phyloP scores from a whole-genome alignment of 1,139 yeast species.

The Geotrichum bryndzae region DNA sequence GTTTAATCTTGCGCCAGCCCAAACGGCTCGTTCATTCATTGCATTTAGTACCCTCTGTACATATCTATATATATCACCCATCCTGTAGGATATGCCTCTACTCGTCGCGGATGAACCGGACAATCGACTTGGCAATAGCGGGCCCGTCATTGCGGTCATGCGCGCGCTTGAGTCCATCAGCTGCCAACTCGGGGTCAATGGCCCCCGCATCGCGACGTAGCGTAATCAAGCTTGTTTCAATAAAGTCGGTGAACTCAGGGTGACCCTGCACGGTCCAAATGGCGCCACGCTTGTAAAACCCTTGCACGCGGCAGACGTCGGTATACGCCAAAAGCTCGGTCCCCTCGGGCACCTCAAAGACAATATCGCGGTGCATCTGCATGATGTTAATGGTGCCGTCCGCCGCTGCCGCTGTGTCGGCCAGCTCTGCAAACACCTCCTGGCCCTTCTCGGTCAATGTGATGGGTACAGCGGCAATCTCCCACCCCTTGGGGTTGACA shows the following conservation, averaged over 20 bases:
- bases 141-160: constrained; percentile 30
- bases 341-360: constrained; percentile 43
- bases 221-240: constrained; percentile 30
- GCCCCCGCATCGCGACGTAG: constrained; percentile 22
- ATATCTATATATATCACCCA: background rate
- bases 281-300: constrained; percentile 42
- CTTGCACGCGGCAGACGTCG: constrained; percentile 59
- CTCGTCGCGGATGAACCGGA: constrained; percentile 28
- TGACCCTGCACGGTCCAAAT: constrained; percentile 80
- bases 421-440: constrained; percentile 29
- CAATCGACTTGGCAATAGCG: constrained; percentile 30
- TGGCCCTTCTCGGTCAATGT: constrained; percentile 39
- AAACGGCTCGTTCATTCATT: background rate
- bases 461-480: constrained; percentile 56
- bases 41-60: background rate
- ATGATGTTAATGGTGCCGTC: constrained; percentile 39
- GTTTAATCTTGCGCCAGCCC: too few relatives aligned
- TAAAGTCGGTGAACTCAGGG: constrained; percentile 61
- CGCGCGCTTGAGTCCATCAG: constrained; percentile 24
- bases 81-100: background rate
- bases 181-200: constrained; percentile 23
- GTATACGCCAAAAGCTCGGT: constrained; percentile 42
- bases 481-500: constrained; percentile 64
- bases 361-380: constrained; percentile 71
- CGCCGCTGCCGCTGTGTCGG: constrained; percentile 28